These are phyloP conservation scores for Basidiobolus meristosporus DNA, from an alignment of 371 early-diverging fungal species.

Conservation along the genomic window DNA sequence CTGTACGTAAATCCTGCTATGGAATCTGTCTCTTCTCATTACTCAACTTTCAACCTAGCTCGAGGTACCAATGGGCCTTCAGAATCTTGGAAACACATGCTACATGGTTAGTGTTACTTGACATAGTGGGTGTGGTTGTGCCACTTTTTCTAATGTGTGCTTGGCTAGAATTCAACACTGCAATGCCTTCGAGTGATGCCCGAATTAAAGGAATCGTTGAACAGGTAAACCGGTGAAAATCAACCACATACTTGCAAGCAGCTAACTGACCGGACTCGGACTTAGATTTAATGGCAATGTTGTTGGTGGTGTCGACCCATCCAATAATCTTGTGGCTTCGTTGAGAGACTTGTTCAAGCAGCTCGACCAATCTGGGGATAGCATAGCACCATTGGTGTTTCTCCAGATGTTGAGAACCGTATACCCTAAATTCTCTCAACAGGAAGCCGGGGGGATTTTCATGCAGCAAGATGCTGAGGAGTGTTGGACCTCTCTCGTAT, in stretches of 20 bases:
- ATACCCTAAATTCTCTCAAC: slow-evolving; percentile 76
- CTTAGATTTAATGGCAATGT: slow-evolving; percentile 2
- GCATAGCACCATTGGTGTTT: slow-evolving; percentile 65
- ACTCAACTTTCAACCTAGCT: slow-evolving; percentile 14
- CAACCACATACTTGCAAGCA: not conserved
- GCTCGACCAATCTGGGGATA: slow-evolving; percentile 41
- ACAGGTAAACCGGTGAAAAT: slow-evolving; percentile 14
- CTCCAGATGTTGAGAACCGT: slow-evolving; percentile 57
- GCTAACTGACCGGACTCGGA: slow-evolving; percentile 10
- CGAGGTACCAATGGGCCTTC: slow-evolving; percentile 75
- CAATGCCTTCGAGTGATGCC: slow-evolving; percentile 86
- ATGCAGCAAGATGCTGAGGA: slow-evolving; percentile 97
- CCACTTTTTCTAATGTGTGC: not conserved
- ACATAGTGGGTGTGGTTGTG: not conserved
- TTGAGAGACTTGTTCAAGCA: slow-evolving; percentile 52
- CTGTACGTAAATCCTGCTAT: slow-evolving; percentile 22
- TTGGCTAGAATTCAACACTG: slow-evolving; percentile 67
- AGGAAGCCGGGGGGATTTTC: slow-evolving; percentile 41
- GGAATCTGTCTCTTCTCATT: not conserved
- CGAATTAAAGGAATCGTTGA: slow-evolving; percentile 48
- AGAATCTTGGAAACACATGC: slow-evolving; percentile 96
- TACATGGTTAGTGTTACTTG: slow-evolving; percentile 48
- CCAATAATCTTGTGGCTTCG: slow-evolving; percentile 40
- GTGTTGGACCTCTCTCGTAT: slow-evolving; percentile 70
- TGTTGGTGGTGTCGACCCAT: slow-evolving; percentile 15